Percentiles rank a stretch among this genome's conserved stretches.
These are phyloP conservation scores for Powellomyces hirtus DNA, from an alignment of 192 early-diverging fungal genomes.

Conservation along the genomic window DNA sequence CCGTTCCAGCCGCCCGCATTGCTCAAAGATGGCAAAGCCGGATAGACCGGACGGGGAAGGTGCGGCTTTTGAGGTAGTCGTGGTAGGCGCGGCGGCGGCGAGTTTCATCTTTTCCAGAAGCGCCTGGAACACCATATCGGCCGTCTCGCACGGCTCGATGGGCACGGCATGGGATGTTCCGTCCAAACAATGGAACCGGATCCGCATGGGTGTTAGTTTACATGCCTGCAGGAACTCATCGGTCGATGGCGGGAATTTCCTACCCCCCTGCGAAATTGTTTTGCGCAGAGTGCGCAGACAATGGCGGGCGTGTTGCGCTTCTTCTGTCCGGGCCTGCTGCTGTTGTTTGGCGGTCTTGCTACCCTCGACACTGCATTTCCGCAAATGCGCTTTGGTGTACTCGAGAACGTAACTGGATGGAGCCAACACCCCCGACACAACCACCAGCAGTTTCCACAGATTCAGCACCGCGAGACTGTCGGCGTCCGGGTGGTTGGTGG, in stretches of 20 bases:
- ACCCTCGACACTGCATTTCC: slow-evolving; percentile 30
- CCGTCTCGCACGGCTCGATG: slow-evolving; percentile 37
- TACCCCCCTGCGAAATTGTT: slow-evolving; percentile 14
- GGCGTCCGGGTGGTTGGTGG: slow-evolving; percentile 35
- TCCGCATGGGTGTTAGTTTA: slow-evolving; percentile 38
- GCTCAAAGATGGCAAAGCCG: slow-evolving; percentile 47
- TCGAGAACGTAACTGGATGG: slow-evolving; percentile 39
- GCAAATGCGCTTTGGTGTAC: slow-evolving; percentile 48
- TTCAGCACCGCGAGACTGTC: slow-evolving; percentile 25
- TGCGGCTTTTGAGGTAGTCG: not conserved
- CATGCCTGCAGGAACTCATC: slow-evolving; percentile 38
- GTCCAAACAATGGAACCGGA: slow-evolving; percentile 43
- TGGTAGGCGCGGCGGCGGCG: not conserved
- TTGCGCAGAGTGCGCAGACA: slow-evolving; percentile 38
- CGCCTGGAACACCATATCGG: slow-evolving; percentile 24
- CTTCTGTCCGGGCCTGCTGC: slow-evolving; percentile 22
- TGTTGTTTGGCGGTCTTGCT: not conserved
- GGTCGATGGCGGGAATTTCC: slow-evolving; percentile 37
- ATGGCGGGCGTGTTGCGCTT: slow-evolving; percentile 39
- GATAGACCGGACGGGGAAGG: not conserved
- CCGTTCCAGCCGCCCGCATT: slow-evolving; percentile 30
- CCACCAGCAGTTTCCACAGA: slow-evolving; percentile 42
- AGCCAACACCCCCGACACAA: slow-evolving; percentile 36
- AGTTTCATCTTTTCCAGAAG: slow-evolving; percentile 43
- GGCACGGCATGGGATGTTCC: slow-evolving; percentile 43